These are phyloP conservation scores for Penicillium sp. DNA, from an alignment of 2,329 filamentous ascomycete species.

Conservation along the genomic window DNA sequence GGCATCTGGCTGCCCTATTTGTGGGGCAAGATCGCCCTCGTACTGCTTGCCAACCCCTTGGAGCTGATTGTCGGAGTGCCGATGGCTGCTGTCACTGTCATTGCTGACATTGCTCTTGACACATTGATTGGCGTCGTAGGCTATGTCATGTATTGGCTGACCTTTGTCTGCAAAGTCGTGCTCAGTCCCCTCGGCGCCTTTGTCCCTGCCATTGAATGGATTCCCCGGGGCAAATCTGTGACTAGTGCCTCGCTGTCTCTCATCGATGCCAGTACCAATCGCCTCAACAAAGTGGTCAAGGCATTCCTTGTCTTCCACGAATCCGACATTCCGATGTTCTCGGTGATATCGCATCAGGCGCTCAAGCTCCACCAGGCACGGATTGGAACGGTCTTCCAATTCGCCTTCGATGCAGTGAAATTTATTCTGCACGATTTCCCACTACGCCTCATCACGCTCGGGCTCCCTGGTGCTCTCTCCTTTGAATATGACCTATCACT, in stretches of 20 bases:
- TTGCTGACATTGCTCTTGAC: conserved; percentile 80
- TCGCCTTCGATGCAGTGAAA: conserved; percentile 40
- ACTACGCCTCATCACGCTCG: conserved; percentile 30
- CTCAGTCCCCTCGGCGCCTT: conserved; percentile 36
- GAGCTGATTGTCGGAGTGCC: conserved; percentile 65
- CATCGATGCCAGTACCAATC: conserved; percentile 42
- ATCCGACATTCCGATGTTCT: conserved; percentile 72
- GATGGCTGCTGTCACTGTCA: conserved; percentile 67
- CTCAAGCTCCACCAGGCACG: conserved; percentile 60
- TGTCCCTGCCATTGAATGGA: conserved; percentile 36
- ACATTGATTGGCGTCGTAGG: conserved; percentile 65
- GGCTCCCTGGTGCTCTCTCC: conserved; percentile 22
- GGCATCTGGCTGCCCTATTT: conserved; percentile 92
- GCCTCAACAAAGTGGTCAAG: conserved; percentile 38
- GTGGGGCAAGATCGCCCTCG: conserved; percentile 78
- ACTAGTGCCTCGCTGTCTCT: conserved; percentile 43
- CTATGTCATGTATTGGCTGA: conserved; percentile 43
- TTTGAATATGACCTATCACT: conserved; percentile 19
- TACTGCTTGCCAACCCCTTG: conserved; percentile 75
- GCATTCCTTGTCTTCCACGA: conserved; percentile 45
- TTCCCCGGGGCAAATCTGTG: conserved; percentile 36
- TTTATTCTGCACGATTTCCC: conserved; percentile 45
- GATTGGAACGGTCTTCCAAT: conserved; percentile 44
- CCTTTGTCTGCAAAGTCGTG: conserved; percentile 32
- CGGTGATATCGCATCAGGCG: conserved; percentile 70